A percentile compares a stretch with the other conserved stretches of the same genome.
These are phyloP conservation scores for Tetracladium setigerum DNA, from an alignment of 495 filamentous ascomycete genomes.

Conservation along the genomic window DNA sequence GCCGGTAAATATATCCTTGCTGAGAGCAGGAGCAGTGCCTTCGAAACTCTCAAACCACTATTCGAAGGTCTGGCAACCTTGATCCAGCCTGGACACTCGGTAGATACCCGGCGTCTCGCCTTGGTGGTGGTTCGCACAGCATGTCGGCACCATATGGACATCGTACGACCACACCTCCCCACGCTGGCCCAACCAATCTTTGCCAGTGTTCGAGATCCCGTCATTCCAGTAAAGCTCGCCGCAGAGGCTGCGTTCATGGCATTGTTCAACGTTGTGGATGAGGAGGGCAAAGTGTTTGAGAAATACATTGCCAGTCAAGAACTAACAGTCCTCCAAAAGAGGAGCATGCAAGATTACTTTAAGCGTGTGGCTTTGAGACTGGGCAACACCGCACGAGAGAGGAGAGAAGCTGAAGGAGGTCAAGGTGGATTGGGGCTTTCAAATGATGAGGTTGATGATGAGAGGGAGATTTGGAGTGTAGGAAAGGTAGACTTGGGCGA, in stretches of 20 bases:
- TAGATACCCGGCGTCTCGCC: constrained; percentile 77
- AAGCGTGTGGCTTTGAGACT: constrained; percentile 82
- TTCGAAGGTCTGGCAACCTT: constrained; percentile 67
- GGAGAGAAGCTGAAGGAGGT: constrained; percentile 84
- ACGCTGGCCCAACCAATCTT: constrained; percentile 79
- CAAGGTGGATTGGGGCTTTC: constrained; percentile 75
- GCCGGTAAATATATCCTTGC: constrained; percentile 90
- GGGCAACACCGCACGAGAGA: constrained; percentile 74
- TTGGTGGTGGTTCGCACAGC: constrained; percentile 87
- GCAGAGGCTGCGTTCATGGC: constrained; percentile 91
- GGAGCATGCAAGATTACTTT: constrained; percentile 96
- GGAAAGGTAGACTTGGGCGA: constrained; percentile 82
- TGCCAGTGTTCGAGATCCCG: constrained; percentile 77
- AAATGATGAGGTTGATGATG: constrained; percentile 87
- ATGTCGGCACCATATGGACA: constrained; percentile 63
- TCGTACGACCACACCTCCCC: constrained; percentile 70
- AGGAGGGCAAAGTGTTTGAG: constrained; percentile 81
- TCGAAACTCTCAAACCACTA: constrained; percentile 67
- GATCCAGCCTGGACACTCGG: constrained; percentile 66
- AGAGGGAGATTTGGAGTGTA: constrained; percentile 92
- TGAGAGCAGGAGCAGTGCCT: constrained; percentile 45
- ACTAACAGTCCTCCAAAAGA: constrained; percentile 61
- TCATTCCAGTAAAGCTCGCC: constrained; percentile 95
- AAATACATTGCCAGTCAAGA: constrained; percentile 70
- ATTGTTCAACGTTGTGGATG: constrained; percentile 87